Percentiles rank a stretch among this genome's conserved stretches.
Evolutionary conservation across 2,329 filamentous ascomycete species (phyloP).

Genomic region (Geoglossum cookeanum): DNA sequence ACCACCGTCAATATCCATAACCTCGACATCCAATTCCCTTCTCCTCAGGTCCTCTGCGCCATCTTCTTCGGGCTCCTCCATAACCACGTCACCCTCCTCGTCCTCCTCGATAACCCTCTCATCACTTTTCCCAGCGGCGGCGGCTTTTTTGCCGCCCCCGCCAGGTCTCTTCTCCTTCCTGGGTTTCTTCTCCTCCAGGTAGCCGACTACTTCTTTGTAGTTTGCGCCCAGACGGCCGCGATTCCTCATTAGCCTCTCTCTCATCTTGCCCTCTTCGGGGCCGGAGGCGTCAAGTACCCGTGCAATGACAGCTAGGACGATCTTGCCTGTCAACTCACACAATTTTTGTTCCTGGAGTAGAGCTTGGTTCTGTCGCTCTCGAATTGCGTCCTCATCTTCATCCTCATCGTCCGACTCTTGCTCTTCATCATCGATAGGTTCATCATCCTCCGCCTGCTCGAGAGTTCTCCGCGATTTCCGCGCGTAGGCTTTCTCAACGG

Average conservation of each 20-base stretch:
- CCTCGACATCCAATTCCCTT: constrained; percentile 13
- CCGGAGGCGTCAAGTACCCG: constrained; percentile 43
- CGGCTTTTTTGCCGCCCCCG: constrained; percentile 7
- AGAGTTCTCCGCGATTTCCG: constrained; percentile 44
- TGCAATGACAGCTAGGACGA: constrained; percentile 62
- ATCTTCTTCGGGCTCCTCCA: constrained; percentile 13
- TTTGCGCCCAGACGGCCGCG: constrained; percentile 63
- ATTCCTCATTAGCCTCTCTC: constrained; percentile 58
- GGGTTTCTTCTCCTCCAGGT: constrained; percentile 51
- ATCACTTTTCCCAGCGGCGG: constrained; percentile 20
- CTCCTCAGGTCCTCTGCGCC: constrained; percentile 10
- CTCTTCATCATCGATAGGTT: constrained; percentile 29
- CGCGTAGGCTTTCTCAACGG: constrained; percentile 60
- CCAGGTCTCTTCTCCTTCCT: constrained; percentile 19
- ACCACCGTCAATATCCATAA: constrained; percentile 22
- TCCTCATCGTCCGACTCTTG: constrained; percentile 28
- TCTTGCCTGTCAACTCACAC: constrained; percentile 68
- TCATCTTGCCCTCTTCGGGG: constrained; percentile 41
- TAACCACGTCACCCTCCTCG: constrained; percentile 24
- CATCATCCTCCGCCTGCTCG: constrained; percentile 48
- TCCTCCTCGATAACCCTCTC: constrained; percentile 16
- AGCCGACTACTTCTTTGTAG: constrained; percentile 67
- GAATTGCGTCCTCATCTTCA: constrained; percentile 16
- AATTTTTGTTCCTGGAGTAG: constrained; percentile 69
- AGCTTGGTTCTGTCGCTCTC: constrained; percentile 35